phyloP scores from a whole-genome alignment of 768 basidiomycete genomes.

The Cystofilobasidium ferigula region DNA sequence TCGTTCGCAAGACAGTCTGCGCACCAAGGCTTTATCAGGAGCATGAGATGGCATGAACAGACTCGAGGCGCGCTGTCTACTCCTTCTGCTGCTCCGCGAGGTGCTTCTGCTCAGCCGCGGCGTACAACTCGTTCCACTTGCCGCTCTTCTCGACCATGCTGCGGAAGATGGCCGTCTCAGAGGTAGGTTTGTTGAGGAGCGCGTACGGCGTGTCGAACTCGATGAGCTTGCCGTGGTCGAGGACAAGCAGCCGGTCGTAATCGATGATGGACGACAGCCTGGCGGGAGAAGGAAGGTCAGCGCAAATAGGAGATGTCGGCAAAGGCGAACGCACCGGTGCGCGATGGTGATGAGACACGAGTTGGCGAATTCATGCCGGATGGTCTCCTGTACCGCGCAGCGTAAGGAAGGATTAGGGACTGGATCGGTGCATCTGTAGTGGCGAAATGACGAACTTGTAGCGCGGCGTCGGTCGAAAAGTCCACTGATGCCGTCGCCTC shows the following conservation, averaged over 20 bases:
- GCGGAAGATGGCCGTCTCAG: slow-evolving; percentile 34
- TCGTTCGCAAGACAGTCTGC: too few species aligned
- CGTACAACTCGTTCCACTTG: slow-evolving; percentile 35
- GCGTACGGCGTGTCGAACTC: slow-evolving; percentile 35
- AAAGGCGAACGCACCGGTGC: background rate
- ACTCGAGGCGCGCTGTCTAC: background rate
- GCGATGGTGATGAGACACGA: slow-evolving; percentile 38
- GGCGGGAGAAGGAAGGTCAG: background rate
- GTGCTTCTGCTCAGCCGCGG: slow-evolving; percentile 27
- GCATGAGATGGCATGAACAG: too few species aligned
- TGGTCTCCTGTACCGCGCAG: slow-evolving; percentile 38
- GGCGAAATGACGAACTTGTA: too few species aligned
- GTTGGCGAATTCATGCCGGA: slow-evolving; percentile 35
- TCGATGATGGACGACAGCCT: slow-evolving; percentile 37
- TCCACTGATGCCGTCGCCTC: slow-evolving; percentile 36
- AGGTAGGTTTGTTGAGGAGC: slow-evolving; percentile 32
- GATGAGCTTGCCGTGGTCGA: slow-evolving; percentile 37
- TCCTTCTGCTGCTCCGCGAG: too few species aligned
- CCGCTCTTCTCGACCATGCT: slow-evolving; percentile 33
- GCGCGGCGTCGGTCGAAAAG: slow-evolving; percentile 37
- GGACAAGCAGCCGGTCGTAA: slow-evolving; percentile 37
- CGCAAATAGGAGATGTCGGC: background rate
- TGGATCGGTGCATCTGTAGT: too few species aligned
- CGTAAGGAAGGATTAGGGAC: too few species aligned
- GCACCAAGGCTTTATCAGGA: too few species aligned